Percentiles rank a stretch among this genome's conserved stretches.
These are phyloP conservation scores for Penicillium oxalicum DNA, from an alignment of 2,329 filamentous ascomycete species.

Conservation along the genomic window DNA sequence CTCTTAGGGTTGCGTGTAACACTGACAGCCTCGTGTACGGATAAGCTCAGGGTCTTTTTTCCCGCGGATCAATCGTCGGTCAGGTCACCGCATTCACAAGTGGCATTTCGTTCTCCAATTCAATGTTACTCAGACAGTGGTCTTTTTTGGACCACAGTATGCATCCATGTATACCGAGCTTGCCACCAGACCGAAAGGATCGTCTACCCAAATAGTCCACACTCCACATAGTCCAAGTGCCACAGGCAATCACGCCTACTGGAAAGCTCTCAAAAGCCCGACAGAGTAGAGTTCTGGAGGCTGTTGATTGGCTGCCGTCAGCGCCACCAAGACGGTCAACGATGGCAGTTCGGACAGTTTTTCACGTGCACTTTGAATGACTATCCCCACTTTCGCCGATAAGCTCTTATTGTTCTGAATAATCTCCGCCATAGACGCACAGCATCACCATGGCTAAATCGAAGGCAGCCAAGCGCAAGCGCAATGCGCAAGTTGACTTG, in stretches of 20 bases:
- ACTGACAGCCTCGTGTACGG: not conserved
- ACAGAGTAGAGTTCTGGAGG: too few species aligned
- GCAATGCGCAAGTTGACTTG: slow-evolving; percentile 22
- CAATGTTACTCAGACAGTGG: too few species aligned
- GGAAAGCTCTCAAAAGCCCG: too few species aligned
- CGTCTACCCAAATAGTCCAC: too few species aligned
- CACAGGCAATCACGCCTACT: too few species aligned
- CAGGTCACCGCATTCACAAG: not conserved
- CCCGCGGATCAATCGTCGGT: not conserved
- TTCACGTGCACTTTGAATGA: not conserved
- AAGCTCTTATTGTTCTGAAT: not conserved
- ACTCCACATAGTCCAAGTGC: too few species aligned
- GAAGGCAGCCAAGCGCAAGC: slow-evolving; percentile 28
- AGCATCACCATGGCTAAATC: slow-evolving; percentile 22
- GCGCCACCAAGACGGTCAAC: too few species aligned
- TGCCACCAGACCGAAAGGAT: too few species aligned
- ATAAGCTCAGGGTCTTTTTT: not conserved
- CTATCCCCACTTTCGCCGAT: not conserved
- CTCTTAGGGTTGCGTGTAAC: not conserved
- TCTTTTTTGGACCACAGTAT: too few species aligned
- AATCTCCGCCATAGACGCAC: not conserved
- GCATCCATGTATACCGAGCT: too few species aligned
- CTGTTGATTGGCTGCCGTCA: too few species aligned
- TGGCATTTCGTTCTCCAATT: not conserved
- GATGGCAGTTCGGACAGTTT: too few species aligned